Evolutionary conservation across 768 basidiomycete species (phyloP).

Genomic region (Cubamyces sp.): DNA sequence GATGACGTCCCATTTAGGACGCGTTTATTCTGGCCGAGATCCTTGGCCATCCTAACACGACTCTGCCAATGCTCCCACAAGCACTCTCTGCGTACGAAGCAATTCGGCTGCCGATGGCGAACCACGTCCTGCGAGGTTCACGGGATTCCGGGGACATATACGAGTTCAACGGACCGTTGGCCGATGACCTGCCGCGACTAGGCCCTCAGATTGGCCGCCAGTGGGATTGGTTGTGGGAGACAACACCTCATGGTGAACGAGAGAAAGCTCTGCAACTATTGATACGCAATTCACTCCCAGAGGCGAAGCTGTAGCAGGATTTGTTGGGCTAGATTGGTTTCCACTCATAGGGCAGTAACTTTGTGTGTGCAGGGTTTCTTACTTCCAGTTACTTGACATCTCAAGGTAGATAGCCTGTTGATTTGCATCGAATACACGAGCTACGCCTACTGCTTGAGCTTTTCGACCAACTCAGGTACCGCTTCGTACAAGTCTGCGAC

Average conservation of each 20-base stretch:
- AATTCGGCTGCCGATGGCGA: slow-evolving; percentile 35
- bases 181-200: slow-evolving; percentile 42
- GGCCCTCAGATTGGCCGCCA: slow-evolving; percentile 45
- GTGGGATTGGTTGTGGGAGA: slow-evolving; percentile 47
- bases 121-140: slow-evolving; percentile 33
- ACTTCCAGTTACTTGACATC: background rate
- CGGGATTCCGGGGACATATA: slow-evolving; percentile 31
- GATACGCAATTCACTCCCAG: background rate
- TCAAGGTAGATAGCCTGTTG: background rate
- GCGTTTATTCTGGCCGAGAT: slow-evolving; percentile 36
- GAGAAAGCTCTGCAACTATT: slow-evolving; percentile 24
- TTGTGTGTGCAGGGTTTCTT: no score
- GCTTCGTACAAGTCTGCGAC: slow-evolving; percentile 92
- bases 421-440: background rate
- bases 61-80: slow-evolving; percentile 20
- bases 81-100: slow-evolving; percentile 37
- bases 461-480: slow-evolving; percentile 89
- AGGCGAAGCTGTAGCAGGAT: background rate
- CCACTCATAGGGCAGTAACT: background rate
- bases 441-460: slow-evolving; percentile 56
- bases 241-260: slow-evolving; percentile 40
- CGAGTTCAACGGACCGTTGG: slow-evolving; percentile 40
- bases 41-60: slow-evolving; percentile 33
- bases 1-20: slow-evolving; percentile 29
- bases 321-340: no score